A percentile compares a stretch with the other conserved stretches of the same genome.
Conservation (phyloP, 148 eudicot genomes). For the Pouteria glomerata region DNA sequence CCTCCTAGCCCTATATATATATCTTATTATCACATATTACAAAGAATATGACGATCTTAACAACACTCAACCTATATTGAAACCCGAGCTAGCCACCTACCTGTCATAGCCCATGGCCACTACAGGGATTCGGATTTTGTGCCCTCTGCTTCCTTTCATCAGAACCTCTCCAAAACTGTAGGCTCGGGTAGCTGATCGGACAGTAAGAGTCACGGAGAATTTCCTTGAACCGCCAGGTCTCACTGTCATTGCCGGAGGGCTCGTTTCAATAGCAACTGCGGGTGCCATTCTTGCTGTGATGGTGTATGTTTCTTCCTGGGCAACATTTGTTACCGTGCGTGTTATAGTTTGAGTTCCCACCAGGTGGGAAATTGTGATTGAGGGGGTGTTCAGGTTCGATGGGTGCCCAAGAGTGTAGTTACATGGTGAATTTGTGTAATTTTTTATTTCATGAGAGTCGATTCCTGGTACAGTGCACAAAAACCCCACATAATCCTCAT, state of each 20-base stretch:
- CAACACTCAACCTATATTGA: too few species aligned
- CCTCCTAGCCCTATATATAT: constrained; percentile 6
- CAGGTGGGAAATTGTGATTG: constrained; percentile 77
- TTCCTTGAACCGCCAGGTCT: constrained; percentile 60
- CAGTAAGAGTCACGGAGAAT: constrained; percentile 71
- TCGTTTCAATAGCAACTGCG: constrained; percentile 74
- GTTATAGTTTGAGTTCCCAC: constrained; percentile 70
- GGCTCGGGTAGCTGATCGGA: constrained; percentile 56
- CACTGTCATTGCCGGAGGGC: constrained; percentile 91
- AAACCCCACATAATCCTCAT: constrained; percentile 71
- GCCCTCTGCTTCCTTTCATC: constrained; percentile 89
- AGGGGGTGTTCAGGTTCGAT: constrained; percentile 74
- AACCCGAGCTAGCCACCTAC: constrained; percentile 28
- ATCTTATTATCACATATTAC: constrained; percentile 24
- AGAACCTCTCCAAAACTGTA: constrained; percentile 79
- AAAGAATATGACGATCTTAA: constrained; percentile 23
- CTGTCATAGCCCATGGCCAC: constrained; percentile 84
- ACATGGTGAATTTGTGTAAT: constrained; percentile 68
- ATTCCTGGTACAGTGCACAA: constrained; percentile 88
- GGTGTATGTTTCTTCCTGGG: constrained; percentile 78
- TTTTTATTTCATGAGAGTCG: constrained; percentile 61
- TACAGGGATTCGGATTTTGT: constrained; percentile 83
- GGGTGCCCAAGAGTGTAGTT: constrained; percentile 83
- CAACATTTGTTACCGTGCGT: constrained; percentile 82
- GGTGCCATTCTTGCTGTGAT: constrained; percentile 85